These are phyloP conservation scores for Arthrobotrys sphaeroides DNA, from an alignment of 2,329 filamentous ascomycete genomes.

Conservation along the genomic window DNA sequence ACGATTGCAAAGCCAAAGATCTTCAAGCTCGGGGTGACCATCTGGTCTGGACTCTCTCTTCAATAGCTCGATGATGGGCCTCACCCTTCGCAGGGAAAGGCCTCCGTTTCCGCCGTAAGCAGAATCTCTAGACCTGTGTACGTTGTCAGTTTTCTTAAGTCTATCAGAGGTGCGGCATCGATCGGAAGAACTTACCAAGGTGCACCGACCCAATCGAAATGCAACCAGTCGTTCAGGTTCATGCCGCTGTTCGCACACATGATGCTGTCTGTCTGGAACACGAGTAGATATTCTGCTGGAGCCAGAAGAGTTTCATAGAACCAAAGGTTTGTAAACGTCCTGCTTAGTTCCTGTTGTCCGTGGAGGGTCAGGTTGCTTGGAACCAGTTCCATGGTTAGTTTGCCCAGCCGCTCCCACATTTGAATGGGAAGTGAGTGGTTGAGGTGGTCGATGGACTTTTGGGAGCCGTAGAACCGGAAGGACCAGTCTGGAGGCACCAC, in stretches of 20 bases:
- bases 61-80: slow-evolving; percentile 65
- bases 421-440: slow-evolving; percentile 55
- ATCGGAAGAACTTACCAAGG: slow-evolving; percentile 61
- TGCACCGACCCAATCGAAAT: slow-evolving; percentile 68
- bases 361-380: slow-evolving; percentile 67
- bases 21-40: slow-evolving; percentile 62
- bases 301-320: slow-evolving; percentile 61
- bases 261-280: slow-evolving; percentile 69
- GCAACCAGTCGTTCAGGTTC: slow-evolving; percentile 66
- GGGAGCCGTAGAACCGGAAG: slow-evolving; percentile 61
- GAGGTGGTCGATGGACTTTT: slow-evolving; percentile 48
- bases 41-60: slow-evolving; percentile 31
- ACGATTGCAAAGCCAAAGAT: slow-evolving; percentile 66
- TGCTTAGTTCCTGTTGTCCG: slow-evolving; percentile 67
- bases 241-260: slow-evolving; percentile 67
- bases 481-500: slow-evolving; percentile 70
- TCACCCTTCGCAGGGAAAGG: slow-evolving; percentile 68
- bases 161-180: neutral
- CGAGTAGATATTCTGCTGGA: slow-evolving; percentile 60
- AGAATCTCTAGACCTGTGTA: slow-evolving; percentile 55
- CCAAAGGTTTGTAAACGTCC: slow-evolving; percentile 67
- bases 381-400: slow-evolving; percentile 65
- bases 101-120: slow-evolving; percentile 67
- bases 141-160: neutral
- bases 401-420: slow-evolving; percentile 54